A percentile compares a stretch with the other conserved stretches of the same genome.
These are phyloP conservation scores for Ogataea methanolica DNA, from an alignment of 805 yeast genomes.

Conservation along the genomic window DNA sequence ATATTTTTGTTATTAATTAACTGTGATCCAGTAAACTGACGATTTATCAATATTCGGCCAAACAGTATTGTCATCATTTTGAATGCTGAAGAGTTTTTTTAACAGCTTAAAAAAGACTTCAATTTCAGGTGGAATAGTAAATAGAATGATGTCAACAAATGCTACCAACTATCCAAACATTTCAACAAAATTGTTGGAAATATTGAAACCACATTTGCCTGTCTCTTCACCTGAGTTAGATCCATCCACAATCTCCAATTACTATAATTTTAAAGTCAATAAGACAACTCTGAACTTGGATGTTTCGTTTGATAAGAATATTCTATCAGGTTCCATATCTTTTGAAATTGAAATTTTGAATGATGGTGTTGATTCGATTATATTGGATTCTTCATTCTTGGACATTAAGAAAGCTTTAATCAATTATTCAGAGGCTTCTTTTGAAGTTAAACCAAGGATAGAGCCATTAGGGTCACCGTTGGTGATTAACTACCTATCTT, in stretches of 20 bases:
- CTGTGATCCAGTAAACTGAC: too few relatives aligned
- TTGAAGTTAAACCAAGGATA: conserved; percentile 33
- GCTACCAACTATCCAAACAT: conserved; percentile 22
- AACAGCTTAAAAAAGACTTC: neutral
- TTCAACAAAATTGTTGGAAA: conserved; percentile 19
- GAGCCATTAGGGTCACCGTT: conserved; percentile 63
- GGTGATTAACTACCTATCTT: conserved; percentile 25
- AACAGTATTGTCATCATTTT: too few relatives aligned
- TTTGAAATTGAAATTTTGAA: conserved; percentile 36
- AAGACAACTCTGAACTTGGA: conserved; percentile 49
- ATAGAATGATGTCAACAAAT: conserved; percentile 5
- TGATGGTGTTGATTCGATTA: conserved; percentile 32
- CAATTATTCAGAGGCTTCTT: conserved; percentile 33
- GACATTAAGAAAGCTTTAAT: conserved; percentile 40
- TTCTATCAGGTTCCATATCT: conserved; percentile 51
- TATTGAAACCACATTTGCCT: conserved; percentile 32
- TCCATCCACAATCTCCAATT: conserved; percentile 77
- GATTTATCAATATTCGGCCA: too few relatives aligned
- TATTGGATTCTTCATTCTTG: conserved; percentile 67
- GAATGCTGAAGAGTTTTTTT: neutral
- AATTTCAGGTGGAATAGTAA: neutral
- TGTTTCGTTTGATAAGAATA: conserved; percentile 50
- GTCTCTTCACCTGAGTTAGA: conserved; percentile 52
- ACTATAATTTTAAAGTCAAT: conserved; percentile 44
- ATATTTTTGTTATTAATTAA: too few relatives aligned